Evolutionary conservation across 768 basidiomycete genomes (phyloP).

Genomic region (Rhodocollybia butyracea): DNA sequence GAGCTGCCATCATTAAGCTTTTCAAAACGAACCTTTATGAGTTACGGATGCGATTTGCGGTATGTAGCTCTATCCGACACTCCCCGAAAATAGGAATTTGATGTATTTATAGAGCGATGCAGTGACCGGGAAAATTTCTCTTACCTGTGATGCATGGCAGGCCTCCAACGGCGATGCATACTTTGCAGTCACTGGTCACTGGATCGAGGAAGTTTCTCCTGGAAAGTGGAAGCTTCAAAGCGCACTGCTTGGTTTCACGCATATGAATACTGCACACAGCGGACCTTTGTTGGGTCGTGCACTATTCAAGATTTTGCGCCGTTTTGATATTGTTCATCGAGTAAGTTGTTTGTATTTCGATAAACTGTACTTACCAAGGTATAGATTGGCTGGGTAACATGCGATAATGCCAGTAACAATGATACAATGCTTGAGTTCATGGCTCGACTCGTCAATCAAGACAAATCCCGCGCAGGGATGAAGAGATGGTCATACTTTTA

Average conservation of each 20-base stretch:
- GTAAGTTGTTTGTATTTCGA: conserved; percentile 16
- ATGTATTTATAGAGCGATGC: conserved; percentile 9
- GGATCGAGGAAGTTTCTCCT: too few relatives aligned
- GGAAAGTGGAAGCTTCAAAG: too few relatives aligned
- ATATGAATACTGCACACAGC: too few relatives aligned
- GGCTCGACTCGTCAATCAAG: conserved; percentile 3
- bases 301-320: conserved; percentile 29
- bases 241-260: too few relatives aligned
- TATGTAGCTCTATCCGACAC: conserved; percentile 5
- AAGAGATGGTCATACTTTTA: neutral
- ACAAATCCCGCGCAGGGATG: neutral
- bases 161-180: conserved; percentile 35
- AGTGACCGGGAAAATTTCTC: conserved; percentile 21
- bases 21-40: conserved; percentile 17
- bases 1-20: conserved; percentile 16
- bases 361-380: neutral
- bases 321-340: conserved; percentile 25
- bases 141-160: conserved; percentile 40
- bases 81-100: neutral
- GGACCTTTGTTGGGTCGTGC: too few relatives aligned
- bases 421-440: conserved; percentile 30
- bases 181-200: too few relatives aligned
- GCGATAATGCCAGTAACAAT: conserved; percentile 36
- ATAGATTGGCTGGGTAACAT: conserved; percentile 33
- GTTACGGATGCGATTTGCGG: conserved; percentile 17